phyloP scores from a whole-genome alignment of 805 yeast species.

The Candida coquimbonensis region DNA sequence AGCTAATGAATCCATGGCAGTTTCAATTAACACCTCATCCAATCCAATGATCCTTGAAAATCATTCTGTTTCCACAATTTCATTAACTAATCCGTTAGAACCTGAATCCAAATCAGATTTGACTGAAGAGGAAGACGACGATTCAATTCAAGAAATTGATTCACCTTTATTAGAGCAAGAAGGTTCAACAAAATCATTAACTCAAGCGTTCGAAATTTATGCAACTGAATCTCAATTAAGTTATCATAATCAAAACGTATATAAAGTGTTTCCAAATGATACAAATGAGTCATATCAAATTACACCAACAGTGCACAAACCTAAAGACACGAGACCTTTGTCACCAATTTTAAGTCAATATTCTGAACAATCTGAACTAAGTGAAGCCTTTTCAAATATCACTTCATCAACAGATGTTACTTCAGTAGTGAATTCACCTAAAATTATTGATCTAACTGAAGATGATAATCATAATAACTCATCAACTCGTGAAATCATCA shows the following conservation, averaged over 20 bases:
- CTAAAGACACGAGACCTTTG: background rate
- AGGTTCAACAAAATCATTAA: background rate
- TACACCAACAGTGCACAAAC: constrained; percentile 7
- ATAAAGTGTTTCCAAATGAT: constrained; percentile 12
- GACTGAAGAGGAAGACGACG: background rate
- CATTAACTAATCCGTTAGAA: too few species aligned
- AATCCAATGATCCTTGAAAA: background rate
- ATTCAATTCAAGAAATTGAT: background rate
- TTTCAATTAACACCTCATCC: background rate
- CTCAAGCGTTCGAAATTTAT: background rate
- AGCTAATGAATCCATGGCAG: background rate
- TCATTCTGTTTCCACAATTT: too few species aligned
- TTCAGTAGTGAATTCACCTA: background rate
- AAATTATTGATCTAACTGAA: constrained; percentile 10
- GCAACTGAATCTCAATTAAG: constrained; percentile 9
- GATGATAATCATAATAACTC: constrained; percentile 2
- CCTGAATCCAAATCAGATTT: background rate
- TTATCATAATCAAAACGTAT: constrained; percentile 11
- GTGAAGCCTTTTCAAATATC: constrained; percentile 17
- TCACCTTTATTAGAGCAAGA: background rate
- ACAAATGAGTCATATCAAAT: constrained; percentile 15
- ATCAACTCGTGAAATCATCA: background rate
- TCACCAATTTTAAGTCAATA: constrained; percentile 19
- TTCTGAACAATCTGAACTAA: constrained; percentile 19
- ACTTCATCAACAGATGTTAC: constrained; percentile 10